Evolutionary conservation across 1,284 basidiomycete species (phyloP).

Genomic region (Cryptococcus neoformans): DNA sequence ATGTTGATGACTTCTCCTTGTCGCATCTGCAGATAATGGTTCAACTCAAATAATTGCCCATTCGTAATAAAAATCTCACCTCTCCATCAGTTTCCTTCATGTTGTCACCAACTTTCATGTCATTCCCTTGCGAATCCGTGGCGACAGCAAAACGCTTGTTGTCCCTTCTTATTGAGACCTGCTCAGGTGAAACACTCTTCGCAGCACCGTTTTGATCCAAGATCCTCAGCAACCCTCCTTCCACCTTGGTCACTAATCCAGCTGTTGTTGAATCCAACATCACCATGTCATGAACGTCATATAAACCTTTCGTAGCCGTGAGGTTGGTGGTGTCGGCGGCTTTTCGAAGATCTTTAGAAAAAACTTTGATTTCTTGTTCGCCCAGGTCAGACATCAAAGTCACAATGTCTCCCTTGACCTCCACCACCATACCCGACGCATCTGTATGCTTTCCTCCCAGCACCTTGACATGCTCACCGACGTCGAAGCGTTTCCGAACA

Average conservation of each 20-base stretch:
- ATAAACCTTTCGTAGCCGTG: slow-evolving; percentile 84
- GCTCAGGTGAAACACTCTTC: slow-evolving; percentile 86
- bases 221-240: slow-evolving; percentile 90
- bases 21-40: slow-evolving; percentile 57
- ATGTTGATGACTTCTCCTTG: slow-evolving; percentile 93
- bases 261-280: slow-evolving; percentile 93
- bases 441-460: slow-evolving; percentile 92
- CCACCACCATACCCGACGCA: slow-evolving; percentile 94
- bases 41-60: neutral
- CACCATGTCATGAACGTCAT: slow-evolving; percentile 93
- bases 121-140: slow-evolving; percentile 81
- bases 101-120: slow-evolving; percentile 71
- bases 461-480: slow-evolving; percentile 98
- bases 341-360: slow-evolving; percentile 95
- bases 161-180: slow-evolving; percentile 88
- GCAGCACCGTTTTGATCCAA: slow-evolving; percentile 91
- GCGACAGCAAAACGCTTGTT: slow-evolving; percentile 76
- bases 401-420: slow-evolving; percentile 84
- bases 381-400: slow-evolving; percentile 98
- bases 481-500: slow-evolving; percentile 91
- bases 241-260: slow-evolving; percentile 97
- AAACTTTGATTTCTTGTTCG: slow-evolving; percentile 93
- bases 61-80: slow-evolving; percentile 53
- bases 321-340: slow-evolving; percentile 93
- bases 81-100: slow-evolving; percentile 92